Base-by-base conservation (phyloP, 768 basidiomycete species). In the Suillus subaureus region DNA sequence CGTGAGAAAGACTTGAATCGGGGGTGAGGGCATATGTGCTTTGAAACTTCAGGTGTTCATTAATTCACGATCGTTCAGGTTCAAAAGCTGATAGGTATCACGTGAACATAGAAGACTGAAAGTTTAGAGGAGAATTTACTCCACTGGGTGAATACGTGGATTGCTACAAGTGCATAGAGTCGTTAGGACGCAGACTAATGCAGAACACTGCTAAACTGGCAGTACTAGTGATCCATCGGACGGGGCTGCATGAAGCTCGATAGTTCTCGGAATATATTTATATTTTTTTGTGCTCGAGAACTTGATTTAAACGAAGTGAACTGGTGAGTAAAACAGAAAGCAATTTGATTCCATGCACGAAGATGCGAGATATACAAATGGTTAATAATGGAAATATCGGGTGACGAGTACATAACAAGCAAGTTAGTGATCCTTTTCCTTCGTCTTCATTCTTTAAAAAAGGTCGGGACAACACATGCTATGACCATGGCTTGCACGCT, bases 1-100 rank as follows among this genome's bases (percentile, higher is more conserved):
- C n/a, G 94, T 95, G 63, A 94, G 83, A 75, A 93, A 94, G 47
- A 79, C 74, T 70, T 91, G 87, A 66, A 95, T 89, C 9, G 93
- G 93, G 7, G 93, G 93, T n/a, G 92, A 86, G 62, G 89, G 83
- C 90, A 92, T 93, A 15, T 28, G 58, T 60, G 40, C 21, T 43
- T 60, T 13, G 28, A 28, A 7, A 13, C 21, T 55, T 55, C 31
- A 55, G 33, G 54, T 33, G 54, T 55, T 55, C 52, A n/a, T 33
- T 18, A 55, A 18, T 21, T 55, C 54, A 55, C 54, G 54, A 21
- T 18, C 51, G 28, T 21, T 21, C 31, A 33, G 21, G 54, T 55
- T 33, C 54, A 55, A 33, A 15, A 33, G 31, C 11, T 33, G 21
- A 33, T 23, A 58, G 37, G 15, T 21, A 60, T 60, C 58, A 60